phyloP scores from a whole-genome alignment of 805 yeast species.

The Limtongia smithiae region DNA sequence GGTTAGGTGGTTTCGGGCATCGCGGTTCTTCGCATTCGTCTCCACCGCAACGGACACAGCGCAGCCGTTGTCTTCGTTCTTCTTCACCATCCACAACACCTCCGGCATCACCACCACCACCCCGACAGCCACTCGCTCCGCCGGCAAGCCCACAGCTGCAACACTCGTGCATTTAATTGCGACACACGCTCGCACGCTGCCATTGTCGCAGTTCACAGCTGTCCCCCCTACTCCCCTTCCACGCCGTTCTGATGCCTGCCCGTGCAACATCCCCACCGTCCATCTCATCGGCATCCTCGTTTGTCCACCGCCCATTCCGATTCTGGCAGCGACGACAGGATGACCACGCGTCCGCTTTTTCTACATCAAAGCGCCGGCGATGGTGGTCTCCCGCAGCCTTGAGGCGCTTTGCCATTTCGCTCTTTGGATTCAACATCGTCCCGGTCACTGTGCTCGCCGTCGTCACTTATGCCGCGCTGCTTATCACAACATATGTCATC shows the following conservation, averaged over 20 bases:
- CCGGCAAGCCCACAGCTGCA: too few relatives aligned
- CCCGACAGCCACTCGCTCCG: too few relatives aligned
- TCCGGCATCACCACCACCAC: too few relatives aligned
- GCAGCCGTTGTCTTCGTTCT: too few relatives aligned
- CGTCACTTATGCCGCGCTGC: constrained; percentile 25
- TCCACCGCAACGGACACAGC: too few relatives aligned
- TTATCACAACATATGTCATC: constrained; percentile 27
- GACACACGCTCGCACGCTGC: too few relatives aligned
- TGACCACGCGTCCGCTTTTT: constrained; percentile 19
- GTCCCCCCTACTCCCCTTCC: too few relatives aligned
- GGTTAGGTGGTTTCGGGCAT: too few relatives aligned
- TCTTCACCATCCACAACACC: too few relatives aligned
- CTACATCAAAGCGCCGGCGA: constrained; percentile 18
- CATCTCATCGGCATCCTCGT: constrained; percentile 29
- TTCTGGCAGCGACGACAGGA: constrained; percentile 29
- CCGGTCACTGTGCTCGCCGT: constrained; percentile 28
- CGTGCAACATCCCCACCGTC: constrained; percentile 28
- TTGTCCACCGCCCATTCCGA: constrained; percentile 28
- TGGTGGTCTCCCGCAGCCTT: constrained; percentile 24
- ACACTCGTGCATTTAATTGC: too few relatives aligned
- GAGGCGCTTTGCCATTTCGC: constrained; percentile 14
- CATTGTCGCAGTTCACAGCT: too few relatives aligned
- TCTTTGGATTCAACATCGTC: constrained; percentile 23
- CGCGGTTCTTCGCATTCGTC: too few relatives aligned
- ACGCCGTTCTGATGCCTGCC: constrained; percentile 23